Percentiles rank a stretch among this genome's conserved stretches.
Evolutionary conservation across 75 land plant genomes (phyloP).

Genomic region (Adiantum capillusveneris): DNA sequence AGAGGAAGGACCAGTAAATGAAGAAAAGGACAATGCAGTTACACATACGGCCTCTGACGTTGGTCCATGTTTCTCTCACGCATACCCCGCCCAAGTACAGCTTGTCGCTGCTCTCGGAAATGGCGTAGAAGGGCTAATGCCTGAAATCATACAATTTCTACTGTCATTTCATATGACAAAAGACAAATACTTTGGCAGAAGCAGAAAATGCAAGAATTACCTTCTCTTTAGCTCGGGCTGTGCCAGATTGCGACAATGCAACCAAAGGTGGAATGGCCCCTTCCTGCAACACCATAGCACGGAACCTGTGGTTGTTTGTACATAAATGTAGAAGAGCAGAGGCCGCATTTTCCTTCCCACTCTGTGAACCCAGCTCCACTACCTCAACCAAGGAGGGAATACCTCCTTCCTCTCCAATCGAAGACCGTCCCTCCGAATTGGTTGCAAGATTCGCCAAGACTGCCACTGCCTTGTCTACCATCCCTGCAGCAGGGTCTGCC

Average conservation of each 20-base stretch:
- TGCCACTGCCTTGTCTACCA: conserved; percentile 96
- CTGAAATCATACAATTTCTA: conserved; percentile 42
- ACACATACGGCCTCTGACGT: not conserved
- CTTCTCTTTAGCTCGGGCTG: conserved; percentile 90
- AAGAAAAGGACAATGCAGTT: too few relatives aligned
- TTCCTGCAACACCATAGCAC: conserved; percentile 74
- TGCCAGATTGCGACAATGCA: conserved; percentile 78
- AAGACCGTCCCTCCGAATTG: conserved; percentile 58
- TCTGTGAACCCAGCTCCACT: conserved; percentile 79
- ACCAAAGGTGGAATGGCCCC: conserved; percentile 91
- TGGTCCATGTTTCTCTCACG: not conserved
- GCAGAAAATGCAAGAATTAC: too few relatives aligned
- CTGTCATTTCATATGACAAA: too few relatives aligned
- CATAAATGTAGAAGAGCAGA: conserved; percentile 83
- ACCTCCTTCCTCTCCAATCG: conserved; percentile 69
- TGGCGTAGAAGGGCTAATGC: conserved; percentile 77
- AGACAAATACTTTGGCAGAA: too few relatives aligned
- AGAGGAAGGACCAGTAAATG: too few relatives aligned
- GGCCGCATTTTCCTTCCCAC: conserved; percentile 92
- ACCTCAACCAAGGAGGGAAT: conserved; percentile 87
- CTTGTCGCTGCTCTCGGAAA: conserved; percentile 86
- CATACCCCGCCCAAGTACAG: conserved; percentile 42
- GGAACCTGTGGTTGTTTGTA: conserved; percentile 48
- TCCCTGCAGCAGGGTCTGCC: conserved; percentile 79
- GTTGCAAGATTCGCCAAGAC: conserved; percentile 85